Conservation (phyloP, 2,329 filamentous ascomycete species). For the Pseudogymnoascus sp. region DNA sequence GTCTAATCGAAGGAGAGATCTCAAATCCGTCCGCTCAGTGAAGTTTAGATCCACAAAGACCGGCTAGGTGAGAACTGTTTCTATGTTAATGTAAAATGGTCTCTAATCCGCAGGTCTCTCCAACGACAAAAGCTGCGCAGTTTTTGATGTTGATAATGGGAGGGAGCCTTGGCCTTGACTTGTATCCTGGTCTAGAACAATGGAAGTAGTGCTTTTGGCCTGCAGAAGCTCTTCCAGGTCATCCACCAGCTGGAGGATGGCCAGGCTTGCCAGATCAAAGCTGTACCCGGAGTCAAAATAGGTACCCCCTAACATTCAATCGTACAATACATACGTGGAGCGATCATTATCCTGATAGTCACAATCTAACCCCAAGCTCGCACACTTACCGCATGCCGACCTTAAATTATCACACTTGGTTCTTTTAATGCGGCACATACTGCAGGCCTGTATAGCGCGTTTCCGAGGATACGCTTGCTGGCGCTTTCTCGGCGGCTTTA, state of each 20-base stretch:
- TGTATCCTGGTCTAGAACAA: neutral
- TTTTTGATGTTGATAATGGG: neutral
- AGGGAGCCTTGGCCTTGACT: neutral
- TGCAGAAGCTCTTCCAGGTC: slow-evolving; percentile 11
- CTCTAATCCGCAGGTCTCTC: neutral
- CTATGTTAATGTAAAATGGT: slow-evolving; percentile 13
- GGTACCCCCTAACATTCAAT: neutral
- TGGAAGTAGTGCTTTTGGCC: neutral
- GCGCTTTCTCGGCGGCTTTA: neutral
- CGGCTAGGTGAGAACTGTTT: slow-evolving; percentile 12
- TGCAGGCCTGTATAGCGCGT: slow-evolving; percentile 27
- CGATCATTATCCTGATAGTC: slow-evolving; percentile 18
- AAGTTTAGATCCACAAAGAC: slow-evolving; percentile 23
- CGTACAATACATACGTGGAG: neutral
- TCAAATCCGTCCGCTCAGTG: slow-evolving; percentile 17
- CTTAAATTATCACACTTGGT: slow-evolving; percentile 25
- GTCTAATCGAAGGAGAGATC: slow-evolving; percentile 10
- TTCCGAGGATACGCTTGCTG: slow-evolving; percentile 20
- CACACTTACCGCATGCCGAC: slow-evolving; percentile 26
- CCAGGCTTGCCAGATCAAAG: slow-evolving; percentile 12
- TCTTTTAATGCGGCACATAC: slow-evolving; percentile 25
- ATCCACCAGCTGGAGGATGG: slow-evolving; percentile 13
- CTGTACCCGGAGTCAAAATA: neutral
- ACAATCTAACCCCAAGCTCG: slow-evolving; percentile 26
- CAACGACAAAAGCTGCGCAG: neutral